These are phyloP conservation scores for Hanseniaspora lindneri DNA, from an alignment of 805 yeast genomes.

Conservation along the genomic window DNA sequence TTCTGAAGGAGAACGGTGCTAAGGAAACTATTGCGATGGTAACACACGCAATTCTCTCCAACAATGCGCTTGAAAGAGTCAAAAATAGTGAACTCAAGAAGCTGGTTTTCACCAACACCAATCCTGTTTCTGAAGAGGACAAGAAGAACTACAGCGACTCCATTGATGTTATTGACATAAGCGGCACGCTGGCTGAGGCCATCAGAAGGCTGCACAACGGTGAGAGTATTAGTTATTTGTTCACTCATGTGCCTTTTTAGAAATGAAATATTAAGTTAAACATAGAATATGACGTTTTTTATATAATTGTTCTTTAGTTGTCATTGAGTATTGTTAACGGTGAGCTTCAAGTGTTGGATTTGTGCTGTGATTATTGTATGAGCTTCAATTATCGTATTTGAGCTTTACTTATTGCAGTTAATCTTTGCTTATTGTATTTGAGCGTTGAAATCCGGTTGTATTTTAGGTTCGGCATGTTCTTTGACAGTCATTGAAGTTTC, in stretches of 20 bases:
- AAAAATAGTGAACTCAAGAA: constrained; percentile 55
- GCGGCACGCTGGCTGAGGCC: constrained; percentile 67
- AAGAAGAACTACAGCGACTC: constrained; percentile 41
- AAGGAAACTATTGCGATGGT: constrained; percentile 67
- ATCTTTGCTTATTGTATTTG: too few relatives aligned
- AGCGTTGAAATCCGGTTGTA: too few relatives aligned
- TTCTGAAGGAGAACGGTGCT: constrained; percentile 51
- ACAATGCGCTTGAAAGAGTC: constrained; percentile 60
- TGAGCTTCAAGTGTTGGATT: too few relatives aligned
- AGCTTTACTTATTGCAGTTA: too few relatives aligned
- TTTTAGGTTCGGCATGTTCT: too few relatives aligned
- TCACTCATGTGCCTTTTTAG: constrained; percentile 49
- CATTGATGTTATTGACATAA: constrained; percentile 57
- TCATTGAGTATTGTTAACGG: too few relatives aligned
- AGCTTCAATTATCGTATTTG: too few relatives aligned
- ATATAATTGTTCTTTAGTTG: too few relatives aligned
- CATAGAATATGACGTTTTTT: too few relatives aligned
- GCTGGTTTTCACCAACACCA: constrained; percentile 70
- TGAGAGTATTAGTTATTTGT: constrained; percentile 70
- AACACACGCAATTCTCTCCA: constrained; percentile 69
- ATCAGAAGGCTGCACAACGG: constrained; percentile 78
- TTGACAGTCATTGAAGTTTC: too few relatives aligned
- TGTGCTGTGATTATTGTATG: too few relatives aligned
- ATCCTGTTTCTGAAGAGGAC: constrained; percentile 59
- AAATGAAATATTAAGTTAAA: background rate